These are phyloP conservation scores for Aspergillus fischeri DNA, from an alignment of 2,329 filamentous ascomycete genomes.

Conservation along the genomic window DNA sequence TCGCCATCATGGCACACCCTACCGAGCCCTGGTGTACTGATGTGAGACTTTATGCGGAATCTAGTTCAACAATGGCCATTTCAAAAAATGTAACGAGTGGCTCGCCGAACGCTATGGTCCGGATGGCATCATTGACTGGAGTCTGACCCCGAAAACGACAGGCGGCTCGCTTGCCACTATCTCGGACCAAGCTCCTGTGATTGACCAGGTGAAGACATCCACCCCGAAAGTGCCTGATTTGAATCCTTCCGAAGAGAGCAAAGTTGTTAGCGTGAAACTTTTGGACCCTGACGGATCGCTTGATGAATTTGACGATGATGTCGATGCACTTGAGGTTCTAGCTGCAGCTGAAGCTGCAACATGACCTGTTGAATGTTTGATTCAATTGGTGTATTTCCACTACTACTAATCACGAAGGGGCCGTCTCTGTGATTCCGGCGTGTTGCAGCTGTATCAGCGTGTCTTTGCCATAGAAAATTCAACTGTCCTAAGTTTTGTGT, in stretches of 20 bases:
- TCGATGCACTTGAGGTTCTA: slow-evolving; percentile 40
- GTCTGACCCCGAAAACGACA: slow-evolving; percentile 44
- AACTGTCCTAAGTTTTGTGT: too few relatives aligned
- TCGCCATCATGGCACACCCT: neutral
- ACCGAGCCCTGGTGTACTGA: neutral
- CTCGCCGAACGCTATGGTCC: slow-evolving; percentile 70
- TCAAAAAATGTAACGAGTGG: slow-evolving; percentile 59
- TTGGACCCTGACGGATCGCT: slow-evolving; percentile 9
- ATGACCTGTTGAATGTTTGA: neutral
- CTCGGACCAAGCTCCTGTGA: slow-evolving; percentile 15
- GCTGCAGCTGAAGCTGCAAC: slow-evolving; percentile 24
- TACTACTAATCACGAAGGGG: neutral
- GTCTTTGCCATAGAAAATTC: too few relatives aligned
- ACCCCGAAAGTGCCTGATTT: slow-evolving; percentile 5
- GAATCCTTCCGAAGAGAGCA: slow-evolving; percentile 4
- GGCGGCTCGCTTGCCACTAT: slow-evolving; percentile 11
- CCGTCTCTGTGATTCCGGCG: neutral
- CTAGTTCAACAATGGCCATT: slow-evolving; percentile 44
- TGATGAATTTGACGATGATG: slow-evolving; percentile 41
- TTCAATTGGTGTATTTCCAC: neutral
- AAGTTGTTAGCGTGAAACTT: slow-evolving; percentile 16
- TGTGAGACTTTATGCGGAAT: neutral
- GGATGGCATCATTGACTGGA: slow-evolving; percentile 84
- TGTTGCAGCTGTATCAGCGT: neutral
- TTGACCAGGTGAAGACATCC: slow-evolving; percentile 20